Evolutionary conservation across 2,329 filamentous ascomycete species (phyloP), one percentile per base, ranked within the genome.

Genomic region (Trichoderma sp.): DNA sequence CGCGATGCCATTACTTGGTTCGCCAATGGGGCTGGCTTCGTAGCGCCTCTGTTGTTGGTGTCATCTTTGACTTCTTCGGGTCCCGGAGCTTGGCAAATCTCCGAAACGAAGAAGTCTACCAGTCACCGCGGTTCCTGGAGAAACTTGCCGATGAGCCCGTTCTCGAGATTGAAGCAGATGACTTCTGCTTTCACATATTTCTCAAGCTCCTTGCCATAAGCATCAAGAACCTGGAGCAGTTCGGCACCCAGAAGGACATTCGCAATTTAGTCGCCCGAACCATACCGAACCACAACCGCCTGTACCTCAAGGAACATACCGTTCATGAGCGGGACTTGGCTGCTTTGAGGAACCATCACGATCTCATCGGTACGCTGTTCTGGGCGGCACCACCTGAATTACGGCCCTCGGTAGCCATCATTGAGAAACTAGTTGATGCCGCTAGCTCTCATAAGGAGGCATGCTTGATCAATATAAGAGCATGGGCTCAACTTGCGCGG

Each of bases 51-150:
- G 80, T 89, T 15, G 77, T 89, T 39, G 85, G 87, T 1, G 78
- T 82, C 1, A 82, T 90, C 3, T 90, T 90, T 67, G 87, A 90
- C 73, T 90, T 89, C 71, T 90, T 90, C 69, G 87, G 86, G 10
- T 82, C 83, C 2, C 85, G 87, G 67, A 81, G 84, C 52, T 79
- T 90, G 12, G 81, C 82, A 2, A 85, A 90, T 72, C 72, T 90
- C 48, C 83, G 85, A 44, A 89, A 90, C 66, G 88, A 90, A 71
- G 85, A 88, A 71, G 84, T 82, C 1, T 84, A 84, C 69, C 79
- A 79, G 63, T 90, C 88, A 4, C 86, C 88, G 0, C 77, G 75
- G 3, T 90, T 90, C 60, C 76, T 90, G 0, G 85, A 88, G 55
- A 77, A 85, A 19, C 80, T 90, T 2, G 78, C 74, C 28, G 70